Evolutionary conservation across 225 moss, liverwort and hornwort species (phyloP).

Genomic region (Physcomitrium patens): DNA sequence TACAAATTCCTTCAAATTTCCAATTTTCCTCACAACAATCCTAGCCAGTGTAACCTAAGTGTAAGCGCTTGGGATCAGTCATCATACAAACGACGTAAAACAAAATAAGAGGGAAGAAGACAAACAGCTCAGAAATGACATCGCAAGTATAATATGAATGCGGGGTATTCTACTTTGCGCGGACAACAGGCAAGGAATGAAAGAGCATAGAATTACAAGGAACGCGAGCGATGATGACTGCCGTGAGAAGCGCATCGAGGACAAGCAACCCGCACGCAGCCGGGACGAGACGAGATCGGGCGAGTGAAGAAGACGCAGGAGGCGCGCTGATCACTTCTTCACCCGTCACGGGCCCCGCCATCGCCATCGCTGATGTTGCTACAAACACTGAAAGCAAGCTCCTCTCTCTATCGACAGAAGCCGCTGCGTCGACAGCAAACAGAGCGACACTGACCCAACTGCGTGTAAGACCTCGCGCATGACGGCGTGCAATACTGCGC

Average conservation of each 20-base stretch:
- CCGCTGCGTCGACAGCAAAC: not conserved
- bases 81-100: not conserved
- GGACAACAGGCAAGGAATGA: not conserved
- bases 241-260: conserved; percentile 75
- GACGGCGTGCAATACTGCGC: not conserved
- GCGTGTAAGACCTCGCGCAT: not conserved
- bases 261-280: conserved; percentile 57
- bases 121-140: not conserved
- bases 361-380: conserved; percentile 7
- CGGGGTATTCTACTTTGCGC: not conserved
- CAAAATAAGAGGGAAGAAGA: not conserved
- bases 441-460: not conserved
- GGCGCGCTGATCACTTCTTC: conserved; percentile 28
- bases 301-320: not conserved
- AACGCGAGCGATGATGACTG: conserved; percentile 73
- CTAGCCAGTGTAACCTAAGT: not conserved
- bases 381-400: not conserved
- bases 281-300: conserved; percentile 30
- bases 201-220: conserved; percentile 56
- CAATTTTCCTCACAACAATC: not conserved
- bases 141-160: not conserved
- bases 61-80: not conserved
- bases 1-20: no score
- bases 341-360: conserved; percentile 29
- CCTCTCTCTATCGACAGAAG: not conserved